Conservation (phyloP, 2,329 filamentous ascomycete genomes). For the Monosporascus sp. region DNA sequence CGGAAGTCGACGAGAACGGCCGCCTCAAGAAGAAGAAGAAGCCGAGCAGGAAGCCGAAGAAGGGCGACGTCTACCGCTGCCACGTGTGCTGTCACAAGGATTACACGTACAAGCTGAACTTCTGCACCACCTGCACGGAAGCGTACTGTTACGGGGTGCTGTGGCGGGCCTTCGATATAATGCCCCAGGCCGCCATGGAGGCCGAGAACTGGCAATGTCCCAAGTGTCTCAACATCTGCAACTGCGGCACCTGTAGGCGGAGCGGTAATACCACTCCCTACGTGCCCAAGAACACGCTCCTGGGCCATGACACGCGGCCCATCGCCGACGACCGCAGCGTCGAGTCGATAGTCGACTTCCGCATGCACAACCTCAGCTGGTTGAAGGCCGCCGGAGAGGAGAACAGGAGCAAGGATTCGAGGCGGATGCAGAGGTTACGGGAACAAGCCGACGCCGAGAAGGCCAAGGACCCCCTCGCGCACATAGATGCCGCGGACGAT, state of each 20-base stretch:
- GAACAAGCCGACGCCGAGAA: constrained; percentile 54
- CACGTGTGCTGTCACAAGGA: constrained; percentile 82
- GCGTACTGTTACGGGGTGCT: constrained; percentile 91
- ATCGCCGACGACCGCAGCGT: constrained; percentile 89
- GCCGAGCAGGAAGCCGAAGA: constrained; percentile 48
- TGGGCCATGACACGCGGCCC: constrained; percentile 86
- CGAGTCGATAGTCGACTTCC: constrained; percentile 86
- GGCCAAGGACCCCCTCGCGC: constrained; percentile 37
- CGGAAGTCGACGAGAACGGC: constrained; percentile 60
- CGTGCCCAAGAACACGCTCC: constrained; percentile 76
- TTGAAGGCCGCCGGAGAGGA: constrained; percentile 58
- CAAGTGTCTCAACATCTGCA: constrained; percentile 79
- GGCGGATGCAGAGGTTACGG: constrained; percentile 51
- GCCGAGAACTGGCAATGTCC: constrained; percentile 83
- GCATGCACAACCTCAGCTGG: constrained; percentile 82
- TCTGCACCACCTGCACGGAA: constrained; percentile 70
- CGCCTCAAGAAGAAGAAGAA: constrained; percentile 62
- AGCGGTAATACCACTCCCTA: constrained; percentile 67
- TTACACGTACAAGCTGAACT: constrained; percentile 77
- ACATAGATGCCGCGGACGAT: constrained; percentile 20
- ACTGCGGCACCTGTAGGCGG: constrained; percentile 73
- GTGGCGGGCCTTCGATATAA: constrained; percentile 85
- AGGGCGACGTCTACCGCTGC: constrained; percentile 56
- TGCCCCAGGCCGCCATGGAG: constrained; percentile 78
- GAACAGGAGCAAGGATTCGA: constrained; percentile 51